These are phyloP conservation scores for Ochromonas danica DNA, from an alignment of 108 stramenopile species.

Conservation along the genomic window DNA sequence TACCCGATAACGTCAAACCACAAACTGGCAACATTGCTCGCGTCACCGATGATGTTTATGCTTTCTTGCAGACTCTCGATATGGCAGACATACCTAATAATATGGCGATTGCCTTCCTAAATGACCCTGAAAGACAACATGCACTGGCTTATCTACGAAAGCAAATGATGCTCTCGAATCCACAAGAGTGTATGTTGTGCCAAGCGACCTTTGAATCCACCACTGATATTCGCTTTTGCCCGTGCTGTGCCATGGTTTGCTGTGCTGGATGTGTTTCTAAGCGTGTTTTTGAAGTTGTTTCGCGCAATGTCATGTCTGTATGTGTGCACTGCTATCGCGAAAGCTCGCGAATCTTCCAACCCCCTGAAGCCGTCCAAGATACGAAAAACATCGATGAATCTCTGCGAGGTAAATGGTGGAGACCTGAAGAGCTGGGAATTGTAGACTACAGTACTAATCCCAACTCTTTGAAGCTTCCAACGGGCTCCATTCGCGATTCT, in stretches of 20 bases:
- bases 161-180: constrained; percentile 29
- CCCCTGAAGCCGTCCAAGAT: constrained; percentile 29
- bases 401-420: constrained; percentile 30
- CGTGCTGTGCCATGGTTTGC: constrained; percentile 40
- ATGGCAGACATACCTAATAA: constrained; percentile 32
- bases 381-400: neutral
- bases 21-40: neutral
- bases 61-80: constrained; percentile 25
- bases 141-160: constrained; percentile 30
- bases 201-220: neutral
- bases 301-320: constrained; percentile 4
- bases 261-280: constrained; percentile 37
- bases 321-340: constrained; percentile 48
- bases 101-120: constrained; percentile 42
- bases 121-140: constrained; percentile 34
- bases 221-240: constrained; percentile 30
- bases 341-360: constrained; percentile 32
- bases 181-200: constrained; percentile 34
- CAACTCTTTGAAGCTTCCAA: neutral
- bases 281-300: constrained; percentile 40
- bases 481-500: neutral
- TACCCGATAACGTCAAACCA: neutral
- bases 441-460: constrained; percentile 1
- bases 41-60: constrained; percentile 12
- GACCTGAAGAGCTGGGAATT: constrained; percentile 32